A percentile compares a stretch with the other conserved stretches of the same genome.
phyloP scores from a whole-genome alignment of 257 asterid species.

The Nicotiana benthamiana region DNA sequence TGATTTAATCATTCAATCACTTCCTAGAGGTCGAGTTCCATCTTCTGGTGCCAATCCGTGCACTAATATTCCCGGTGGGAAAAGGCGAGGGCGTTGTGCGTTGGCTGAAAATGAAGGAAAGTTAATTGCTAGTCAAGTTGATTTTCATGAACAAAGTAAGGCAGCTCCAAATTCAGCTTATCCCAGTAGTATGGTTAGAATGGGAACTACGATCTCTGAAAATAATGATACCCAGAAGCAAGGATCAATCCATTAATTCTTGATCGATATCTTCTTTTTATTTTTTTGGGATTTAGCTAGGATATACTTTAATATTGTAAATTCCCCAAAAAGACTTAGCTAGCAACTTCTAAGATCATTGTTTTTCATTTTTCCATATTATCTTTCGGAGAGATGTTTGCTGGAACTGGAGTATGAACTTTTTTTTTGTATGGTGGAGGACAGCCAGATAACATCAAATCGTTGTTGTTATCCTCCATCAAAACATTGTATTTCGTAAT shows the following conservation, averaged over 20 bases:
- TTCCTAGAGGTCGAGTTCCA: constrained; percentile 36
- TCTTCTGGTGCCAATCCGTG: constrained; percentile 40
- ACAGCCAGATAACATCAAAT: not conserved
- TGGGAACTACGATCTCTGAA: not conserved
- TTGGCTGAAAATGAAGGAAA: constrained; percentile 19
- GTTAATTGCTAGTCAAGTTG: not conserved
- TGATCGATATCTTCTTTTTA: not conserved
- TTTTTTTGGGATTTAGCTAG: not conserved
- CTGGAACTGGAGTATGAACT: not conserved
- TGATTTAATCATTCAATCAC: constrained; percentile 30
- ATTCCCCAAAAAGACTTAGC: not conserved
- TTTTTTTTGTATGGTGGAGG: not conserved
- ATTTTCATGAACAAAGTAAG: not conserved
- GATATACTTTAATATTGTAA: not conserved
- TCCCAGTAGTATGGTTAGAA: not conserved
- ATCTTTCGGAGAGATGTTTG: not conserved
- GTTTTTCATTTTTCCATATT: not conserved
- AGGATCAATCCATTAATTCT: not conserved
- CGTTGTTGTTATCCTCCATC: not conserved
- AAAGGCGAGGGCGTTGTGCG: constrained; percentile 37
- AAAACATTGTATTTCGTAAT: not conserved
- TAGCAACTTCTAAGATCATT: not conserved
- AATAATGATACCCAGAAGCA: not conserved
- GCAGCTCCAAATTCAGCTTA: not conserved
- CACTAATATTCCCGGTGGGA: constrained; percentile 44